Conservation (phyloP, 257 asterid genomes). For the Haberlea rhodopensis region DNA sequence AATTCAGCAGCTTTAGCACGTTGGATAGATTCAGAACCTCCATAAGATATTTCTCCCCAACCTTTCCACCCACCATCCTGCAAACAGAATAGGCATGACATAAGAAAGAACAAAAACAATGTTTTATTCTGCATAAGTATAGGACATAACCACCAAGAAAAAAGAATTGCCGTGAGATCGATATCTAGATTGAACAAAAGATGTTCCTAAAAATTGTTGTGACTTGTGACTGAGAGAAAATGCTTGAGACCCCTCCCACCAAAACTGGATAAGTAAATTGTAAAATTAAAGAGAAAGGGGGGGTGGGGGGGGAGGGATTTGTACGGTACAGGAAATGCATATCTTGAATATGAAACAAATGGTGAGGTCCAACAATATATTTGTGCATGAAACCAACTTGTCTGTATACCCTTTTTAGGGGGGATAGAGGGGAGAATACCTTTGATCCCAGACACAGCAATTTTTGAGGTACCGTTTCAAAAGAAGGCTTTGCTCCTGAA, state of each 20-base stretch:
- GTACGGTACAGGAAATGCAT: neutral
- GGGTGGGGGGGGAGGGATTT: no score
- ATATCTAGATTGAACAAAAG: neutral
- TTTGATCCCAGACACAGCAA: slow-evolving; percentile 73
- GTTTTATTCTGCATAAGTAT: slow-evolving; percentile 1
- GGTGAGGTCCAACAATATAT: neutral
- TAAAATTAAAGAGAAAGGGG: no score
- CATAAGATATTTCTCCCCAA: slow-evolving; percentile 98
- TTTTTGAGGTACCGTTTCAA: slow-evolving; percentile 49
- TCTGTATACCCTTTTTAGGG: neutral
- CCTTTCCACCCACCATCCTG: slow-evolving; percentile 96
- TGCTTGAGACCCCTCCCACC: neutral
- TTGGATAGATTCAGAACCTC: slow-evolving; percentile 65
- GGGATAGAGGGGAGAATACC: slow-evolving; percentile 39
- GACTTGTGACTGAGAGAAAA: neutral
- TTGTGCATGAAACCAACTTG: neutral
- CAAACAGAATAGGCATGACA: slow-evolving; percentile 20
- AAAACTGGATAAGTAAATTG: no score
- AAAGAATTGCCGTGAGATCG: neutral
- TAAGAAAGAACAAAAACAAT: slow-evolving; percentile 13
- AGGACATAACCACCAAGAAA: slow-evolving; percentile 12
- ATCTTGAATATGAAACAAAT: neutral
- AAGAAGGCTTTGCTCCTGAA: slow-evolving; percentile 80
- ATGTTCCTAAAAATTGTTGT: neutral
- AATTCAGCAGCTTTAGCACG: slow-evolving; percentile 93